A percentile compares a stretch with the other conserved stretches of the same genome.
Evolutionary conservation across 139 green algal genomes (phyloP).

Genomic region (Ettlia oleoabundans): DNA sequence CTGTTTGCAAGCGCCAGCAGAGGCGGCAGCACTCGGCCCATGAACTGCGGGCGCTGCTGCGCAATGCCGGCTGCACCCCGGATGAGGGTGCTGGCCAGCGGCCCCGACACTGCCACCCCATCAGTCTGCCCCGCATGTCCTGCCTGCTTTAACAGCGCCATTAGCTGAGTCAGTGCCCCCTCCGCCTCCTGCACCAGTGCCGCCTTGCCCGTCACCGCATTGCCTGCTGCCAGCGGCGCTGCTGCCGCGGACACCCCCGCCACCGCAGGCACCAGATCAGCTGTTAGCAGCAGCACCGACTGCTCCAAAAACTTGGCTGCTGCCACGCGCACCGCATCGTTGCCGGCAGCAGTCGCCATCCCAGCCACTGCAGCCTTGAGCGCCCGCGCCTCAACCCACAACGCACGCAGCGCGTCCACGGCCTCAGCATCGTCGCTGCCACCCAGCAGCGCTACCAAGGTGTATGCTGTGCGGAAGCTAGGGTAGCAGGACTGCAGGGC

Average conservation of each 20-base stretch:
- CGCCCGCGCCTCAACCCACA: constrained; percentile 41
- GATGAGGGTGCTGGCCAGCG: constrained; percentile 43
- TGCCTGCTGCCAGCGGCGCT: constrained; percentile 6
- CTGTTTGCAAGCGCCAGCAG: constrained; percentile 50
- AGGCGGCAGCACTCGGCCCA: constrained; percentile 49
- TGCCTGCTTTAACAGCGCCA: constrained; percentile 40
- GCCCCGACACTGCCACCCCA: no score
- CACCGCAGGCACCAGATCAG: constrained; percentile 41
- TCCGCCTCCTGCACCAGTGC: constrained; percentile 42
- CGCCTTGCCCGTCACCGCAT: constrained; percentile 21
- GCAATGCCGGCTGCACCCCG: constrained; percentile 37
- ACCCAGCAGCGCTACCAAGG: constrained; percentile 8
- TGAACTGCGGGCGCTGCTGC: constrained; percentile 55
- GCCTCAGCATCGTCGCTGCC: neutral
- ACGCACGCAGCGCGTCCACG: neutral
- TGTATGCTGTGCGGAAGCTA: constrained; percentile 12
- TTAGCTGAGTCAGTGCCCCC: constrained; percentile 32
- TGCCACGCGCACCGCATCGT: constrained; percentile 36
- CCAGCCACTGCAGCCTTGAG: constrained; percentile 8
- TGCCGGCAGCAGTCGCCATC: constrained; percentile 11
- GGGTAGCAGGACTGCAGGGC: constrained; percentile 27
- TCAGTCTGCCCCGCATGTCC: constrained; percentile 1
- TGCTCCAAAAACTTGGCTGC: constrained; percentile 58
- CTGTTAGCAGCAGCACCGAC: constrained; percentile 51
- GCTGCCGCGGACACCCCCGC: neutral